These are phyloP conservation scores for Fusarium sulawesiense DNA, from an alignment of 2,329 filamentous ascomycete species.

Conservation along the genomic window DNA sequence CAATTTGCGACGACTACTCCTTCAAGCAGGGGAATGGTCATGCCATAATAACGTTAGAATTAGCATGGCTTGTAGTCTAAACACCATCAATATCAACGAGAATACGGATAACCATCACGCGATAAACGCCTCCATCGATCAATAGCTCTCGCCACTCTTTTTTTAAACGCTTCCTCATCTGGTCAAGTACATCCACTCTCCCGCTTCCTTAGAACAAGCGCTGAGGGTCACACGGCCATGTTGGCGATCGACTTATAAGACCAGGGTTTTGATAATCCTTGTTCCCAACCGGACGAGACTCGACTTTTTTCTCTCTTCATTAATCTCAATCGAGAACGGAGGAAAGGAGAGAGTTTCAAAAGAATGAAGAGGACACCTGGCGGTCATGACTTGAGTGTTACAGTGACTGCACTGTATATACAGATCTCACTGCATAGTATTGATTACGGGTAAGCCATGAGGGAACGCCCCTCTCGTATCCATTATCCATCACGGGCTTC, in stretches of 20 bases:
- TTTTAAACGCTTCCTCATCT: constrained; percentile 36
- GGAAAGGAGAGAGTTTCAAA: background rate
- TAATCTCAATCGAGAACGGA: constrained; percentile 5
- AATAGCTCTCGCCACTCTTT: constrained; percentile 28
- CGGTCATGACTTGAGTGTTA: background rate
- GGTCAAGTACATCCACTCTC: constrained; percentile 38
- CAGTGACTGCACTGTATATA: constrained; percentile 21
- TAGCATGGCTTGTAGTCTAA: background rate
- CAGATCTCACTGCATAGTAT: constrained; percentile 33
- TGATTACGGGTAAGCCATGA: constrained; percentile 39
- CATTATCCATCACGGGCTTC: constrained; percentile 41
- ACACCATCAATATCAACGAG: constrained; percentile 1
- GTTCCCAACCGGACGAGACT: background rate
- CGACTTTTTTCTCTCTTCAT: background rate
- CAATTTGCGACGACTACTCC: constrained; percentile 19
- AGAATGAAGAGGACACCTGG: constrained; percentile 30
- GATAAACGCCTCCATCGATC: constrained; percentile 3
- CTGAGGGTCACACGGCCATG: constrained; percentile 41
- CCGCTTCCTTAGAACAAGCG: constrained; percentile 36
- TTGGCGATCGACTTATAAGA: constrained; percentile 29
- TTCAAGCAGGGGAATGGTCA: constrained; percentile 11
- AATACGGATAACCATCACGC: constrained; percentile 22
- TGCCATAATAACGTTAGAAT: constrained; percentile 4
- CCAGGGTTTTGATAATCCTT: constrained; percentile 37
- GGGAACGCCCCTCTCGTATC: constrained; percentile 25